Conservation (phyloP, 306 rosid species). For the Herpetospermum pedunculosum region DNA sequence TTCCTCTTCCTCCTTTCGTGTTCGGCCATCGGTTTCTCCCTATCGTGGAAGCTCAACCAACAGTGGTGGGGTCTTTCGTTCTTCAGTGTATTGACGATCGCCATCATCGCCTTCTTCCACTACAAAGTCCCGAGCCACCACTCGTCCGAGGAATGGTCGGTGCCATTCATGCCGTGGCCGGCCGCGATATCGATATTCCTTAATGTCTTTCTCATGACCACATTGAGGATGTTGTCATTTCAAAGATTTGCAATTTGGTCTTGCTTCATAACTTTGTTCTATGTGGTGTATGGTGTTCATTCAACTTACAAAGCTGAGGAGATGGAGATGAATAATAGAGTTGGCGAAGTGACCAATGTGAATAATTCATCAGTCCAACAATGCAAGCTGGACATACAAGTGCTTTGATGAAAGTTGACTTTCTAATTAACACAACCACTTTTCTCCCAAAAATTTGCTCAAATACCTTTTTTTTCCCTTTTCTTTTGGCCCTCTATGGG, state of each 20-base stretch:
- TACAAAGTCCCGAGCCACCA: slow-evolving; percentile 26
- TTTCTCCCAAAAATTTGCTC: not conserved
- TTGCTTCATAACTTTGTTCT: slow-evolving; percentile 52
- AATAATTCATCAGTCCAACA: slow-evolving; percentile 29
- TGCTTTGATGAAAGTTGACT: slow-evolving; percentile 15
- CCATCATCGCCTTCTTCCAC: slow-evolving; percentile 48
- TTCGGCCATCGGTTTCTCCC: slow-evolving; percentile 52
- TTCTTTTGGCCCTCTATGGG: not conserved
- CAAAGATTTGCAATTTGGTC: slow-evolving; percentile 68
- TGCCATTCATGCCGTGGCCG: slow-evolving; percentile 96
- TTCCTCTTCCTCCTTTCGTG: slow-evolving; percentile 63
- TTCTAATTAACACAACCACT: not conserved
- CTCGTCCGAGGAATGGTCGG: slow-evolving; percentile 37
- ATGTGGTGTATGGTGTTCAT: slow-evolving; percentile 84
- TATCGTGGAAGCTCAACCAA: slow-evolving; percentile 49
- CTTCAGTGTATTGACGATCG: slow-evolving; percentile 33
- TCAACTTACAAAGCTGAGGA: slow-evolving; percentile 74
- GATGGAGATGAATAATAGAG: slow-evolving; percentile 22
- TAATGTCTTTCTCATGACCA: slow-evolving; percentile 66
- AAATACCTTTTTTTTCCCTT: not conserved
- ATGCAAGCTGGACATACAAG: slow-evolving; percentile 58
- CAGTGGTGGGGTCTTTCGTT: slow-evolving; percentile 59
- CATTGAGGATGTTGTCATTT: slow-evolving; percentile 39
- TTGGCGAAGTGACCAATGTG: slow-evolving; percentile 22
- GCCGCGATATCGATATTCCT: slow-evolving; percentile 66